phyloP scores from a whole-genome alignment of 768 basidiomycete genomes.

The Dendrothele bispora region DNA sequence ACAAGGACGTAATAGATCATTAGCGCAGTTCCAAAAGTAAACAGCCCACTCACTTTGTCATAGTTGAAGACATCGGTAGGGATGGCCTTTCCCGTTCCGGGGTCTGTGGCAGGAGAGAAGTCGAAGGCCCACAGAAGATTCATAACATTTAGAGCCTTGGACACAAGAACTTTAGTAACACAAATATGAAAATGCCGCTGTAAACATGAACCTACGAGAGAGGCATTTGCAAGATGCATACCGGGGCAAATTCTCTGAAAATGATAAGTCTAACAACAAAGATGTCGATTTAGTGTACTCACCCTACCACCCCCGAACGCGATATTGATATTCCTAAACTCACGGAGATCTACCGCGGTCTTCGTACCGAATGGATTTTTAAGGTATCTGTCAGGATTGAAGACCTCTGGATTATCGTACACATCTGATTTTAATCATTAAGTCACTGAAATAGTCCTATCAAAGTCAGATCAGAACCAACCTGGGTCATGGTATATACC shows the following conservation, averaged over 20 bases:
- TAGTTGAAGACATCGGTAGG: slow-evolving; percentile 11
- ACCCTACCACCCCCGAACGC: slow-evolving; percentile 19
- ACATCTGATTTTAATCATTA: slow-evolving; percentile 1
- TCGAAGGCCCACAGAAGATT: slow-evolving; percentile 31
- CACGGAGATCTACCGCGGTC: slow-evolving; percentile 9
- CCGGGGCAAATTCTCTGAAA: slow-evolving; percentile 20
- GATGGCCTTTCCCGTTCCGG: slow-evolving; percentile 7
- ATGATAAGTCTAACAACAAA: background rate
- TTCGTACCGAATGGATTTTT: slow-evolving; percentile 14
- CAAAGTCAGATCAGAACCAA: background rate
- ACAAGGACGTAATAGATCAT: too few relatives aligned
- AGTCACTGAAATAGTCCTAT: background rate
- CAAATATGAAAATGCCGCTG: background rate
- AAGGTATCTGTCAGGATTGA: slow-evolving; percentile 17
- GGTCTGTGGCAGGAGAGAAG: slow-evolving; percentile 12
- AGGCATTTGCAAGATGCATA: slow-evolving; percentile 14
- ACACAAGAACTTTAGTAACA: background rate
- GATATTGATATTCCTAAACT: slow-evolving; percentile 12
- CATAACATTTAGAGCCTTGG: slow-evolving; percentile 24
- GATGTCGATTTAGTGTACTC: background rate
- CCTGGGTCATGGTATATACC: slow-evolving; percentile 17
- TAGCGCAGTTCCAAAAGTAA: too few relatives aligned
- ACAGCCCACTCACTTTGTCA: slow-evolving; percentile 18
- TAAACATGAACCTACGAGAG: slow-evolving; percentile 11
- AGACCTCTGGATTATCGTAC: slow-evolving; percentile 16